Conservation (phyloP, 2,329 filamentous ascomycete genomes). For the Sporothrix euskadiensis region DNA sequence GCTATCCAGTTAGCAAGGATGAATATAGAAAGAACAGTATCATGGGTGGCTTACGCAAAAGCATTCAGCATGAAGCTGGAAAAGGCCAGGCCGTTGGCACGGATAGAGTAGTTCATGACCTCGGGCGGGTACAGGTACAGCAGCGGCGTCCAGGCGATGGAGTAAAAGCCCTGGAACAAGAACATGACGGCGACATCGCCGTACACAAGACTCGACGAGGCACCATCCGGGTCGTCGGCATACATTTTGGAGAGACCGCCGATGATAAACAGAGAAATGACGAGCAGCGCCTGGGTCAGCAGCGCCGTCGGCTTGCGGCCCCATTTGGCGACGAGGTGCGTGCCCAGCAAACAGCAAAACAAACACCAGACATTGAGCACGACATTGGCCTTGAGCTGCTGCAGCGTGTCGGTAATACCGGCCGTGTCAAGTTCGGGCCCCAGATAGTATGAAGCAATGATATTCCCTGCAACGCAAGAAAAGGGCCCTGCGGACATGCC, state of each 20-base stretch:
- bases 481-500: conserved; percentile 39
- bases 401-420: conserved; percentile 46
- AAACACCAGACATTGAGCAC: conserved; percentile 55
- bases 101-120: conserved; percentile 51
- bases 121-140: conserved; percentile 52
- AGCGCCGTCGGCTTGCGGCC: conserved; percentile 49
- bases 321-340: conserved; percentile 45
- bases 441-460: conserved; percentile 47
- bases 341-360: conserved; percentile 45
- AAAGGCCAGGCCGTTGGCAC: conserved; percentile 49
- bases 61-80: conserved; percentile 39
- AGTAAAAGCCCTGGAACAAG: conserved; percentile 54
- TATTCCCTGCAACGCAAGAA: conserved; percentile 44
- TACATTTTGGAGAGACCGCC: conserved; percentile 51
- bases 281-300: conserved; percentile 42
- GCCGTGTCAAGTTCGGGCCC: conserved; percentile 47
- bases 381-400: conserved; percentile 51
- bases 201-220: conserved; percentile 39
- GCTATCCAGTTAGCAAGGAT: conserved; percentile 3
- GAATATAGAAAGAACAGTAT: conserved; percentile 16
- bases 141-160: conserved; percentile 53
- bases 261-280: conserved; percentile 52
- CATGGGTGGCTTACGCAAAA: conserved; percentile 36
- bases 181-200: conserved; percentile 52
- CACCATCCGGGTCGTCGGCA: conserved; percentile 36